Percentiles rank a stretch among this genome's conserved stretches.
phyloP scores from a whole-genome alignment of 1,139 yeast genomes.

The Yamadazyma atmosphaerica region DNA sequence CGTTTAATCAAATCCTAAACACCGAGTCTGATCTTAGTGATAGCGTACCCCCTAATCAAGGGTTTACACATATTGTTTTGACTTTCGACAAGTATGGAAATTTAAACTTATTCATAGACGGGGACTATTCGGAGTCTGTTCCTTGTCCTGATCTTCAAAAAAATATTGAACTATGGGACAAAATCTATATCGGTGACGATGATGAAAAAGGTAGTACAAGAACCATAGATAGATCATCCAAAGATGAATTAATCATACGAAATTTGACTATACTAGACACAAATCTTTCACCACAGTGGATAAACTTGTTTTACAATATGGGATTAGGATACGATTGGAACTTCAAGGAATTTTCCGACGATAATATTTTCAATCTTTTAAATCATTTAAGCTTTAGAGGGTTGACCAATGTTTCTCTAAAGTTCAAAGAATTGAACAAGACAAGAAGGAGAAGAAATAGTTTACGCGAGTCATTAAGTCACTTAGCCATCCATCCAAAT shows the following conservation, averaged over 20 bases:
- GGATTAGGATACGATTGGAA: constrained; percentile 45
- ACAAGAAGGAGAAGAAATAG: constrained; percentile 15
- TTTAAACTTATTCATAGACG: constrained; percentile 40
- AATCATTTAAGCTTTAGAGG: constrained; percentile 31
- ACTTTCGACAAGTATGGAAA: constrained; percentile 41
- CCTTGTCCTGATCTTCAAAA: constrained; percentile 41
- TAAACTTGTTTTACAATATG: constrained; percentile 33
- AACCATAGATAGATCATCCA: neutral
- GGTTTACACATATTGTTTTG: constrained; percentile 33
- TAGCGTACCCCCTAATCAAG: constrained; percentile 19
- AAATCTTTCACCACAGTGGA: constrained; percentile 38
- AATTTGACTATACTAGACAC: constrained; percentile 33
- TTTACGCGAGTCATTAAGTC: constrained; percentile 13
- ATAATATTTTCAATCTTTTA: constrained; percentile 29
- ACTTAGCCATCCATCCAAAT: constrained; percentile 4
- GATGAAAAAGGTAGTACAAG: constrained; percentile 8
- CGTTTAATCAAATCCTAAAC: constrained; percentile 35
- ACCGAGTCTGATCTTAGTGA: constrained; percentile 4
- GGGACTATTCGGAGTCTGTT: constrained; percentile 46
- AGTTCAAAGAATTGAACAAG: constrained; percentile 23
- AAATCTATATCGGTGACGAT: constrained; percentile 36
- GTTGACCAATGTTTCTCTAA: constrained; percentile 26
- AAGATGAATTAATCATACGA: constrained; percentile 33
- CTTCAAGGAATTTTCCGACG: constrained; percentile 32
- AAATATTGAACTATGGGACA: constrained; percentile 35